These are phyloP conservation scores for Penicillium flavigenum DNA, from an alignment of 495 filamentous ascomycete species.

Conservation along the genomic window DNA sequence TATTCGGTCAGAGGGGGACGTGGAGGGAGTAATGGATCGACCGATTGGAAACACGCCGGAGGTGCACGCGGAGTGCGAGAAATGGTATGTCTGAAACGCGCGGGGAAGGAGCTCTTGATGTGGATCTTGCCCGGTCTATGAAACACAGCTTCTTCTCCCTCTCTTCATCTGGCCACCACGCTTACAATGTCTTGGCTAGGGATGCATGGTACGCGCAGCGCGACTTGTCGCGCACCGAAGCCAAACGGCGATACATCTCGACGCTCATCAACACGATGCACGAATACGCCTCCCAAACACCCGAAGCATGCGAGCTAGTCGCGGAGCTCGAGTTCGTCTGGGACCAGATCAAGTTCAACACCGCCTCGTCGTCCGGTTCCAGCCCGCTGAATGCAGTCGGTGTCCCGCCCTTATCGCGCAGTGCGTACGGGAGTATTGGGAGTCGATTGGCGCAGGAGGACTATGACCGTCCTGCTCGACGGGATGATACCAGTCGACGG, in stretches of 20 bases:
- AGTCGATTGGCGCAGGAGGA: constrained; percentile 29
- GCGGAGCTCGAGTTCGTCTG: constrained; percentile 97
- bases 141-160: background rate
- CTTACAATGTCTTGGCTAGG: constrained; percentile 33
- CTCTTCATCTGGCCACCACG: background rate
- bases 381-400: constrained; percentile 37
- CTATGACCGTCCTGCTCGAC: constrained; percentile 26
- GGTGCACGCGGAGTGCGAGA: constrained; percentile 56
- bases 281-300: constrained; percentile 76
- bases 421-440: constrained; percentile 40
- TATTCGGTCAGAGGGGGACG: constrained; percentile 71
- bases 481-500: constrained; percentile 7
- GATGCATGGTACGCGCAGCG: constrained; percentile 91
- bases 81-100: constrained; percentile 49
- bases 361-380: constrained; percentile 59
- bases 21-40: constrained; percentile 85
- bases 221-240: constrained; percentile 80
- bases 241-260: constrained; percentile 90
- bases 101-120: background rate
- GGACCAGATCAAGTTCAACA: constrained; percentile 92
- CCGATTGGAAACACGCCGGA: constrained; percentile 60
- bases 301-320: constrained; percentile 83
- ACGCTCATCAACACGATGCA: constrained; percentile 97
- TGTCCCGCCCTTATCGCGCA: constrained; percentile 37
- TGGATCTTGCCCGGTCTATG: background rate